Percentiles rank a stretch among this genome's conserved stretches.
Conservation (phyloP, 2,329 filamentous ascomycete species). For the Plenodomus lindquistii region DNA sequence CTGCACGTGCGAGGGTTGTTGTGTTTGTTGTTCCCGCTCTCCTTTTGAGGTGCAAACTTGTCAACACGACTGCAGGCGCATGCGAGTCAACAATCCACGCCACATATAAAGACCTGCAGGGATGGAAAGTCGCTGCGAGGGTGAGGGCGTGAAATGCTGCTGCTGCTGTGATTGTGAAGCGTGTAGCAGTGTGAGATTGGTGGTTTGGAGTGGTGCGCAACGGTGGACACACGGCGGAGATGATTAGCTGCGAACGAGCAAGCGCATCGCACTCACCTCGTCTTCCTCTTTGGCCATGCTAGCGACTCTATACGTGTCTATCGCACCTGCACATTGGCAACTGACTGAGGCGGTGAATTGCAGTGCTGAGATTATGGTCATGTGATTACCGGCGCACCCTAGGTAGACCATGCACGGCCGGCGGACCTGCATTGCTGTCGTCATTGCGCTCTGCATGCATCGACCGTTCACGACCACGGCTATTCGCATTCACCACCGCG, state of each 20-base stretch:
- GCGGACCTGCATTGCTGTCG: background rate
- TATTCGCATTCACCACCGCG: background rate
- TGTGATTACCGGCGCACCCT: background rate
- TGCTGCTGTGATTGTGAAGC: background rate
- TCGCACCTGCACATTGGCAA: background rate
- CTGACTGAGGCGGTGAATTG: background rate
- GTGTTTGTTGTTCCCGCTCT: background rate
- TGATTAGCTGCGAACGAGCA: background rate
- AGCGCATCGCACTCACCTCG: background rate
- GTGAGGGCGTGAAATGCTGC: background rate
- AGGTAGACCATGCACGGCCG: background rate
- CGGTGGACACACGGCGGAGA: background rate
- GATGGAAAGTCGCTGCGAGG: background rate
- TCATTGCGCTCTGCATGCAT: slow-evolving; percentile 5
- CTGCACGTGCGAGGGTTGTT: background rate
- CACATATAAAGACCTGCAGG: background rate
- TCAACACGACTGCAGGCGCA: background rate
- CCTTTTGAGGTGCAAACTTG: background rate
- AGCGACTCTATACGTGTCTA: background rate
- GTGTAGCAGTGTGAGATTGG: background rate
- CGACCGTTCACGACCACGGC: slow-evolving; percentile 5
- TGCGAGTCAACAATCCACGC: background rate
- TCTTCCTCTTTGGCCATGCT: background rate
- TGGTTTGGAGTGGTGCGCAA: background rate
- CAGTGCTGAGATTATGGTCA: background rate